Evolutionary conservation across 164 flowering plant genomes (phyloP).

Genomic region (Protea cynaroides): DNA sequence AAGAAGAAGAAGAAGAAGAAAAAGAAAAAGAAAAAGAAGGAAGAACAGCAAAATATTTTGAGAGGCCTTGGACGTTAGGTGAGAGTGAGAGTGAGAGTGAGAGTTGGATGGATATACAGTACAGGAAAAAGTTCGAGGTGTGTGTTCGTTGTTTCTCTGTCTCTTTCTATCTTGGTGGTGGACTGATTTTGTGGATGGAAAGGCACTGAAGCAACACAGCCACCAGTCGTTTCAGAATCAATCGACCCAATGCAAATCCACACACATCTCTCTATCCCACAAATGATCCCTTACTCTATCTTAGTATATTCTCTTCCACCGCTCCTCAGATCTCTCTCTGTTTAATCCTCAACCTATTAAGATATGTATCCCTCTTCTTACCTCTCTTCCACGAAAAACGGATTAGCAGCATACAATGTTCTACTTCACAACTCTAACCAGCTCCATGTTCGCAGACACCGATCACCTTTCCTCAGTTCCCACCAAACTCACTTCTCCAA

Average conservation of each 20-base stretch:
- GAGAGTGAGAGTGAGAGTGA: no score
- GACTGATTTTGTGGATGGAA: slow-evolving; percentile 10
- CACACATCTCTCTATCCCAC: no score
- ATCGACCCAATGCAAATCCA: slow-evolving; percentile 24
- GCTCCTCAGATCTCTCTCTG: neutral
- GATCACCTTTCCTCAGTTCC: slow-evolving; percentile 6
- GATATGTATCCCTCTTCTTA: slow-evolving; percentile 47
- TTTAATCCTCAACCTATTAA: slow-evolving; percentile 7
- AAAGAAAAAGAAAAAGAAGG: no score
- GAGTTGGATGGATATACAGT: no score
- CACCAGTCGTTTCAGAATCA: slow-evolving; percentile 40
- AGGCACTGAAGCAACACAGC: slow-evolving; percentile 7
- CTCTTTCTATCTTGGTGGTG: no score
- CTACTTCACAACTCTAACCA: slow-evolving; percentile 16
- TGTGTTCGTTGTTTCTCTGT: no score
- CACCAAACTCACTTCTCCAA: slow-evolving; percentile 13
- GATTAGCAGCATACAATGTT: slow-evolving; percentile 16
- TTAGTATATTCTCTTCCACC: slow-evolving; percentile 13
- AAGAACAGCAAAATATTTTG: no score
- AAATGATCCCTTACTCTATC: no score
- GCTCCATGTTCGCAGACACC: slow-evolving; percentile 18
- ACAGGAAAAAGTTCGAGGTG: no score
- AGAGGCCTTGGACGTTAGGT: no score
- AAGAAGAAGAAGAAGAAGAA: no score
- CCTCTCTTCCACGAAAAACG: slow-evolving; percentile 41